Conservation (phyloP, 208 protist genomes). For the Leishmania tropica region DNA sequence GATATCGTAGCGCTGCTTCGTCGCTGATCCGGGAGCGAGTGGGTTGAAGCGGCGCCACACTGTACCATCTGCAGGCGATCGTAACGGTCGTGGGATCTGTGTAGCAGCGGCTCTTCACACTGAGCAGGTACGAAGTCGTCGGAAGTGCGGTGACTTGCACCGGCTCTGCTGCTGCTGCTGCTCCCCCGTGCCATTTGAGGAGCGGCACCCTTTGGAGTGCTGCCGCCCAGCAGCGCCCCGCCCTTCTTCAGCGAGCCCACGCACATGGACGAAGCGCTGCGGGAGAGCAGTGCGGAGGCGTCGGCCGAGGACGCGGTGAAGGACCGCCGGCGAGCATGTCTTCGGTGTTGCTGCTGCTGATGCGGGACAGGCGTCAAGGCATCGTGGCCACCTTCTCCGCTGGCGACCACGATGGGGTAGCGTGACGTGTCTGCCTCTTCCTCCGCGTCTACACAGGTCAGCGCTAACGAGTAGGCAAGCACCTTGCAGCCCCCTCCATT, state of each 20-base stretch:
- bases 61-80: neutral
- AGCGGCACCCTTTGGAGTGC: neutral
- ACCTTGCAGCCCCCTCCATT: neutral
- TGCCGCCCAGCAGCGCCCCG: conserved; percentile 1
- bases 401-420: conserved; percentile 29
- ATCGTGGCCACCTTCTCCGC: neutral
- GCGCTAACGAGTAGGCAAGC: conserved; percentile 6
- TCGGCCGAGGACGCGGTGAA: neutral
- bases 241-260: conserved; percentile 7
- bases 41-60: neutral
- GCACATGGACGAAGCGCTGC: conserved; percentile 3
- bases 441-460: conserved; percentile 22
- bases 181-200: neutral
- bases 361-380: neutral
- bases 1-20: neutral
- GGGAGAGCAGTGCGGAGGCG: conserved; percentile 1
- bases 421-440: conserved; percentile 29
- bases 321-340: neutral
- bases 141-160: neutral
- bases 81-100: neutral
- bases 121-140: neutral
- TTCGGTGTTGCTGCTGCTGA: neutral
- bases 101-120: neutral
- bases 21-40: neutral
- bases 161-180: neutral